Percentiles rank a stretch among this genome's conserved stretches.
Evolutionary conservation across 371 early-diverging fungal genomes (phyloP).

Genomic region (Actinomortierella ambigua): DNA sequence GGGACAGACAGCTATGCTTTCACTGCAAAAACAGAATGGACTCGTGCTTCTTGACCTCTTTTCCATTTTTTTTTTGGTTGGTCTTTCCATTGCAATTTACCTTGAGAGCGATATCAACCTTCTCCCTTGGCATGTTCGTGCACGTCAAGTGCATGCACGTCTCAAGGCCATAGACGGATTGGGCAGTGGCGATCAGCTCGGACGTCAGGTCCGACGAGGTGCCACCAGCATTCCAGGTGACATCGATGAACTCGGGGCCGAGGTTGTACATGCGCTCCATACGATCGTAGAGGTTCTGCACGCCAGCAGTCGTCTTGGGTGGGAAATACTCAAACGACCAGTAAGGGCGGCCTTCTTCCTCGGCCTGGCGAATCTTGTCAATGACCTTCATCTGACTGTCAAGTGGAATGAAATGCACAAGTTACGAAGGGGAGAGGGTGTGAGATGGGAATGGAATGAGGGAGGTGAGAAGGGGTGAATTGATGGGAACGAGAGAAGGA

Average conservation of each 20-base stretch:
- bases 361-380: slow-evolving; percentile 65
- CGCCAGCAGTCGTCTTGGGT: slow-evolving; percentile 84
- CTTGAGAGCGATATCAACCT: slow-evolving; percentile 77
- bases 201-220: slow-evolving; percentile 81
- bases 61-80: no score
- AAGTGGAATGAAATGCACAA: neutral
- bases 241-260: slow-evolving; percentile 92
- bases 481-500: neutral
- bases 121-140: slow-evolving; percentile 87
- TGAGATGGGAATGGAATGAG: neutral
- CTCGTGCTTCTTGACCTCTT: no score
- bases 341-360: slow-evolving; percentile 60
- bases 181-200: slow-evolving; percentile 84
- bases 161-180: slow-evolving; percentile 87
- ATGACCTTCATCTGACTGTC: slow-evolving; percentile 64
- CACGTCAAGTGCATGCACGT: slow-evolving; percentile 94
- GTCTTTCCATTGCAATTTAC: slow-evolving; percentile 17
- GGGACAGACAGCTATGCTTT: no score
- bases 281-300: slow-evolving; percentile 88
- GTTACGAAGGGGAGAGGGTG: no score
- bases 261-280: slow-evolving; percentile 88
- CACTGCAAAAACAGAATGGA: no score
- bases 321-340: slow-evolving; percentile 96
- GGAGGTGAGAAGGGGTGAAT: neutral
- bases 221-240: slow-evolving; percentile 96